A percentile compares a stretch with the other conserved stretches of the same genome.
phyloP scores from a whole-genome alignment of 306 rosid species.

The Gillenia trifoliata region DNA sequence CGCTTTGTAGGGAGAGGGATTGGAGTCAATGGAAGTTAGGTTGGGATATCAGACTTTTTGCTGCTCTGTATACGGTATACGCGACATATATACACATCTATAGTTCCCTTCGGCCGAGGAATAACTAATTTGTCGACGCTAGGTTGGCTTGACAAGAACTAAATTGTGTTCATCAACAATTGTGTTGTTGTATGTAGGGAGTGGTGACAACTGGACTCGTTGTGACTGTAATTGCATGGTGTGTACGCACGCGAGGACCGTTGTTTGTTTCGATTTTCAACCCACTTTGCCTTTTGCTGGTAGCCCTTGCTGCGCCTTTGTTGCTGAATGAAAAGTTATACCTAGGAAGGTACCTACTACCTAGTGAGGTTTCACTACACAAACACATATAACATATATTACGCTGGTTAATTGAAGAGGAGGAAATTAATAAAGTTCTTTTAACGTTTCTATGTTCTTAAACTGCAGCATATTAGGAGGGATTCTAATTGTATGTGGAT shows the following conservation, averaged over 20 bases:
- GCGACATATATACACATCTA: no score
- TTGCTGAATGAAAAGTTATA: constrained; percentile 37
- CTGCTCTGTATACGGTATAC: constrained; percentile 44
- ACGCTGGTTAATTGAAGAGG: no score
- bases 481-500: neutral
- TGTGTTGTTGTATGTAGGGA: constrained; percentile 31
- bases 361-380: neutral
- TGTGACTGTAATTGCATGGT: constrained; percentile 33
- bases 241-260: constrained; percentile 37
- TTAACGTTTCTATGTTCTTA: no score
- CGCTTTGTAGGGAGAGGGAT: constrained; percentile 43
- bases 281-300: constrained; percentile 32
- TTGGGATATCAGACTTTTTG: constrained; percentile 46
- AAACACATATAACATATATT: no score
- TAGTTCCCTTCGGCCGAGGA: no score
- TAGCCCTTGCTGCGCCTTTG: constrained; percentile 28
- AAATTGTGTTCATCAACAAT: no score
- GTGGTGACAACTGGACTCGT: constrained; percentile 38
- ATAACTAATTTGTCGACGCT: no score
- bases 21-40: constrained; percentile 56
- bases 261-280: constrained; percentile 37
- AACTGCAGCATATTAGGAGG: constrained; percentile 2
- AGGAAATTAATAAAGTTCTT: no score
- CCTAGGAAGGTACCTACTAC: constrained; percentile 25
- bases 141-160: no score